Conservation (phyloP, 345 rosid genomes). For the Viola odorata region DNA sequence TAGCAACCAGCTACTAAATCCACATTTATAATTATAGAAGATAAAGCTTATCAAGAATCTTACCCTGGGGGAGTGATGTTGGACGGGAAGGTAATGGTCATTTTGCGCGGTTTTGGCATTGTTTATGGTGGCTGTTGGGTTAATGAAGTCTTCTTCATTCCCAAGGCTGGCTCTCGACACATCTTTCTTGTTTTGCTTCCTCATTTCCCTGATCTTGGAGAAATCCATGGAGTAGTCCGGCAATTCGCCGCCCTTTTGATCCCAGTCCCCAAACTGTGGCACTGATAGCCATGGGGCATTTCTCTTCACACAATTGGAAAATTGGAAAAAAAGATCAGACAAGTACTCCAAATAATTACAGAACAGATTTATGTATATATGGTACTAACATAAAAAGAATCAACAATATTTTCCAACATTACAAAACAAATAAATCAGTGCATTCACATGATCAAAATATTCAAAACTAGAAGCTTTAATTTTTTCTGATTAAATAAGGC, state of each 20-base stretch:
- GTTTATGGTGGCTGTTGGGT: constrained; percentile 43
- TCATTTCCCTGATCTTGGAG: constrained; percentile 86
- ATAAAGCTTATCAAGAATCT: constrained; percentile 20
- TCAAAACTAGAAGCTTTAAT: neutral
- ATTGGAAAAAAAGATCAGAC: too few species aligned
- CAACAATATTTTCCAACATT: too few species aligned
- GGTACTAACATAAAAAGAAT: too few species aligned
- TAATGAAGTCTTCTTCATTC: constrained; percentile 72
- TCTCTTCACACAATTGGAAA: constrained; percentile 33
- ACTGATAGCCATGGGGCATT: constrained; percentile 84
- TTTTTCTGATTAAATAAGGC: too few species aligned
- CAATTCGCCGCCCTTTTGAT: constrained; percentile 69
- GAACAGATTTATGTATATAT: too few species aligned
- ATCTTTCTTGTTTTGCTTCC: constrained; percentile 93
- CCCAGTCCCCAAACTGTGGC: constrained; percentile 98
- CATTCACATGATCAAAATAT: neutral
- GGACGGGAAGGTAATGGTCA: constrained; percentile 34
- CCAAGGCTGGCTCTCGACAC: constrained; percentile 87
- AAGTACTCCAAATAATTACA: too few species aligned
- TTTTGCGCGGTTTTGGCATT: constrained; percentile 28
- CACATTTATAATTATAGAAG: neutral
- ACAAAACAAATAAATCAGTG: too few species aligned
- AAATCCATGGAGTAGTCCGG: constrained; percentile 93
- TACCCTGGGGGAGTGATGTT: constrained; percentile 55
- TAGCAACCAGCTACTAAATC: too few species aligned